These are phyloP conservation scores for Cyberlindnera saturnus DNA, from an alignment of 805 yeast genomes.

Conservation along the genomic window DNA sequence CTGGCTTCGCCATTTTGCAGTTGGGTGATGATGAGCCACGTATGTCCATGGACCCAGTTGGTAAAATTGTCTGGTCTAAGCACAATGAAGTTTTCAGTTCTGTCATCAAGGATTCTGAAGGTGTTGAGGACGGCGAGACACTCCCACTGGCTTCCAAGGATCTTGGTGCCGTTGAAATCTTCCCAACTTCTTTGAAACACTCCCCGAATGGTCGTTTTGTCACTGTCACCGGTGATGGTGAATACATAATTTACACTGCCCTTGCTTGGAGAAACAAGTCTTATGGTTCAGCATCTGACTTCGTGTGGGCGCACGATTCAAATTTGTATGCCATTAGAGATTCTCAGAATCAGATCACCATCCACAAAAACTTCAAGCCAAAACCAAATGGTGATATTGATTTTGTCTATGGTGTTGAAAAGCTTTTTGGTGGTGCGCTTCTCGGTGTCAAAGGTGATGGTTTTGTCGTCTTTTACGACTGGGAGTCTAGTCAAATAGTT, in stretches of 20 bases:
- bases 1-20: conserved; percentile 84
- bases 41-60: conserved; percentile 86
- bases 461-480: conserved; percentile 83
- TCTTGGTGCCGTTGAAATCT: conserved; percentile 89
- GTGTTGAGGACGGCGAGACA: conserved; percentile 73
- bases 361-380: conserved; percentile 82
- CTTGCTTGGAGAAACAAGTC: conserved; percentile 97
- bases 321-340: conserved; percentile 82
- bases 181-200: conserved; percentile 80
- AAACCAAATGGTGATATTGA: conserved; percentile 57
- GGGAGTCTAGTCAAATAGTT: conserved; percentile 84
- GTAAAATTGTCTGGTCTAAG: conserved; percentile 86
- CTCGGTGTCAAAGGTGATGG: conserved; percentile 82
- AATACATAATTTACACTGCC: conserved; percentile 91
- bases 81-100: conserved; percentile 80
- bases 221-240: conserved; percentile 97
- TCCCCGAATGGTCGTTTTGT: conserved; percentile 98
- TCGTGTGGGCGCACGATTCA: conserved; percentile 93
- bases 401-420: conserved; percentile 67
- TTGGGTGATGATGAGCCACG: conserved; percentile 94
- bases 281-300: conserved; percentile 84
- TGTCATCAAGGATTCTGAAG: conserved; percentile 65
- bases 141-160: conserved; percentile 79
- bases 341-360: conserved; percentile 54
- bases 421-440: conserved; percentile 83